A percentile compares a stretch with the other conserved stretches of the same genome.
These are phyloP conservation scores for Chloris gayana DNA, from an alignment of 176 grass and related monocot genomes.

Conservation along the genomic window DNA sequence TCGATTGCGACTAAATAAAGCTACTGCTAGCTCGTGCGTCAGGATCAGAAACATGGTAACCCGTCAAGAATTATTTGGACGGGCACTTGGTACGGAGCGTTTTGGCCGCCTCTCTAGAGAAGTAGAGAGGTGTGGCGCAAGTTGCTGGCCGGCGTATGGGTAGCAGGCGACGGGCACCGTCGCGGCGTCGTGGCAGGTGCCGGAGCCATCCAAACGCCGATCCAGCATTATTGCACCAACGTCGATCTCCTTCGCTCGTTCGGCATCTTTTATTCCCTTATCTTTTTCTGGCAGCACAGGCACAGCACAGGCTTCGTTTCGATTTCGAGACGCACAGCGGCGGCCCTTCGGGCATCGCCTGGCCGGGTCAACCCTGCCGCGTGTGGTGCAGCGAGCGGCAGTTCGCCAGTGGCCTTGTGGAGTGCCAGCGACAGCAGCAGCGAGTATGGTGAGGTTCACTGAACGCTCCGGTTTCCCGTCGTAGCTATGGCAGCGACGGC, in stretches of 20 bases:
- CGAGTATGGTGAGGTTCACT: slow-evolving; percentile 31
- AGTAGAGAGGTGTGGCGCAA: background rate
- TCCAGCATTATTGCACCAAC: no score
- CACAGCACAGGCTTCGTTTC: background rate
- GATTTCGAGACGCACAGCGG: background rate
- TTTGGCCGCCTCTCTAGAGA: background rate
- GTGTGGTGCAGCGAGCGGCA: slow-evolving; percentile 2
- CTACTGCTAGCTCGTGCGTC: background rate
- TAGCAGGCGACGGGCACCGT: no score
- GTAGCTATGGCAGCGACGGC: background rate
- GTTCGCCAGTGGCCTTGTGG: background rate
- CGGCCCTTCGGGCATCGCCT: slow-evolving; percentile 6
- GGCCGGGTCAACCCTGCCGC: slow-evolving; percentile 17
- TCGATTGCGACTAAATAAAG: background rate
- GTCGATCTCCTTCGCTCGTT: background rate
- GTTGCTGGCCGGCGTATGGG: background rate
- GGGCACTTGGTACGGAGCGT: background rate
- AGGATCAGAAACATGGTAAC: background rate
- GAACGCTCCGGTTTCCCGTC: slow-evolving; percentile 10
- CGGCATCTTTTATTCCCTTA: background rate
- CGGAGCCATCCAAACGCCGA: no score
- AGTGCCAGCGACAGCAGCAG: background rate
- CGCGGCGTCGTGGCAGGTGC: no score
- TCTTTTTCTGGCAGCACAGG: background rate
- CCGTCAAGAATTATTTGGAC: background rate